phyloP scores from a whole-genome alignment of 148 eudicot genomes.

The Cornus suecica region DNA sequence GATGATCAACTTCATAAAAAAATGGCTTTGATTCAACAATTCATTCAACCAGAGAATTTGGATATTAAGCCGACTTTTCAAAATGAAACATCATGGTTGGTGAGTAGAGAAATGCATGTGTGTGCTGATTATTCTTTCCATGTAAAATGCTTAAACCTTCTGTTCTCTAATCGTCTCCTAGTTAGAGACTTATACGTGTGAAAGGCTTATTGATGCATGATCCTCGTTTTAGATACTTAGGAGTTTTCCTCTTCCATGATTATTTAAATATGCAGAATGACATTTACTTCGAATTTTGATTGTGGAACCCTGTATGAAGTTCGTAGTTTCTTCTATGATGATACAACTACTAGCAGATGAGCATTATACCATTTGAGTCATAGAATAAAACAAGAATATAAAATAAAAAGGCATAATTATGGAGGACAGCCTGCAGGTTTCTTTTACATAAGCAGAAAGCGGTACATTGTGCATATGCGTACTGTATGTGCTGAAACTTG shows the following conservation, averaged over 20 bases:
- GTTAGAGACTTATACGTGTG: neutral
- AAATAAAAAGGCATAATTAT: neutral
- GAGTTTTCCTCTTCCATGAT: neutral
- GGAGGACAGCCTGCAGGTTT: neutral
- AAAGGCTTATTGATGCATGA: neutral
- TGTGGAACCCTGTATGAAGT: neutral
- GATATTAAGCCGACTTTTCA: slow-evolving; percentile 76
- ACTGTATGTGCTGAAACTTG: too few species aligned
- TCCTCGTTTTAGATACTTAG: neutral
- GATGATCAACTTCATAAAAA: slow-evolving; percentile 82
- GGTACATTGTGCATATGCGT: too few species aligned
- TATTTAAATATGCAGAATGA: neutral
- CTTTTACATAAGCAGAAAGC: too few species aligned
- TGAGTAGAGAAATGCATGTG: slow-evolving; percentile 32
- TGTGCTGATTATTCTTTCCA: neutral
- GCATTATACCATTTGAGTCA: too few species aligned
- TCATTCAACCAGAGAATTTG: slow-evolving; percentile 83
- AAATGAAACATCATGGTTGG: slow-evolving; percentile 97
- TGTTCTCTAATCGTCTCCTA: neutral
- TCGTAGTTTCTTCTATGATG: neutral
- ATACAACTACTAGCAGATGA: neutral
- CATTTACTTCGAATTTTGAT: neutral
- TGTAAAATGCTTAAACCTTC: neutral
- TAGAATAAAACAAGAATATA: too few species aligned
- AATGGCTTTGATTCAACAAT: slow-evolving; percentile 80